Percentiles rank a stretch among this genome's conserved stretches.
Evolutionary conservation across 805 yeast species (phyloP).

Genomic region (Schwanniomyces sp.): DNA sequence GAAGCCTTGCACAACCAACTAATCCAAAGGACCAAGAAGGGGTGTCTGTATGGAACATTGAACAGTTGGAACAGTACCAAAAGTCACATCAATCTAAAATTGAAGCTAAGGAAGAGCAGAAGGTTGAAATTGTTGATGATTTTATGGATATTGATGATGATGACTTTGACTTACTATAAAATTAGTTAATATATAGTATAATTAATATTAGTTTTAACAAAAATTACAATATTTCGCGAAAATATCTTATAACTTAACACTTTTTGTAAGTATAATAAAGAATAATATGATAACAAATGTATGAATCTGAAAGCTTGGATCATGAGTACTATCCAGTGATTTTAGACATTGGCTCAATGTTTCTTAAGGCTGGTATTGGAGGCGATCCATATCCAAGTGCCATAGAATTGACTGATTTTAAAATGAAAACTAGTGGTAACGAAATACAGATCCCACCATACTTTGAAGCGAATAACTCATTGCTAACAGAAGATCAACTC

Average conservation of each 20-base stretch:
- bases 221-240: neutral
- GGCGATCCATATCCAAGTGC: conserved; percentile 20
- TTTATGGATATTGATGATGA: conserved; percentile 50
- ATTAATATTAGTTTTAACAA: neutral
- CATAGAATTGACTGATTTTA: conserved; percentile 2
- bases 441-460: conserved; percentile 14
- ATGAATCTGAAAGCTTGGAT: neutral
- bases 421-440: neutral
- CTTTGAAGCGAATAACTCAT: conserved; percentile 17
- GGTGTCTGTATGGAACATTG: conserved; percentile 86
- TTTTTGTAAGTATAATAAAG: neutral
- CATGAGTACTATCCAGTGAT: conserved; percentile 15
- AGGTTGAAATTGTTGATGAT: conserved; percentile 30
- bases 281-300: neutral
- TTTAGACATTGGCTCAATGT: conserved; percentile 17
- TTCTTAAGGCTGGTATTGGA: conserved; percentile 23
- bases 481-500: conserved; percentile 16
- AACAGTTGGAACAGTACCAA: conserved; percentile 63
- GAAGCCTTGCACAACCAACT: conserved; percentile 93
- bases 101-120: conserved; percentile 7
- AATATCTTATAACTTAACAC: neutral
- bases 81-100: conserved; percentile 40
- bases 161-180: conserved; percentile 35
- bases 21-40: conserved; percentile 91
- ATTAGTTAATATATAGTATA: neutral